Percentiles rank a stretch among this genome's conserved stretches.
Conservation (phyloP, 2,329 filamentous ascomycete genomes). For the Juglanconis juglandina region DNA sequence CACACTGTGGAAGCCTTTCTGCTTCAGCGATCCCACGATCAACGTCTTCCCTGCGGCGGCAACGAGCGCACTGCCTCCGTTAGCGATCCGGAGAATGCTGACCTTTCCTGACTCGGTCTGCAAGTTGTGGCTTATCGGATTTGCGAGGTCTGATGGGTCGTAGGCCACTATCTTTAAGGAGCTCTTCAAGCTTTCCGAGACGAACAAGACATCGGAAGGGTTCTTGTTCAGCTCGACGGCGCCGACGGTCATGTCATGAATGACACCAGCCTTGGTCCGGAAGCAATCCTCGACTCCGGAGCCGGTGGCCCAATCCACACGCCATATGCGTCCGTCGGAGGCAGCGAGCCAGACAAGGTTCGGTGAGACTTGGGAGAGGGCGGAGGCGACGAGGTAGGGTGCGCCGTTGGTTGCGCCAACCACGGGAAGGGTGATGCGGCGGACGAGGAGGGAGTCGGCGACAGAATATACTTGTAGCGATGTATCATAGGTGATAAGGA, state of each 20-base stretch:
- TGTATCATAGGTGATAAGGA: slow-evolving; percentile 72
- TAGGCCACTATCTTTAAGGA: slow-evolving; percentile 46
- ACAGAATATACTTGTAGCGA: slow-evolving; percentile 79
- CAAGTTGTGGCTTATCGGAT: slow-evolving; percentile 10
- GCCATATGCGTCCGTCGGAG: slow-evolving; percentile 54
- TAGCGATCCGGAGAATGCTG: slow-evolving; percentile 28
- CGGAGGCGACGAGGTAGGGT: slow-evolving; percentile 39
- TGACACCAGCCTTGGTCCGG: slow-evolving; percentile 38
- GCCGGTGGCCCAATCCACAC: slow-evolving; percentile 56
- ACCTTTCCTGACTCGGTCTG: slow-evolving; percentile 7
- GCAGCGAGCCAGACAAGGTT: slow-evolving; percentile 59
- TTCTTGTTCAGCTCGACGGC: slow-evolving; percentile 33
- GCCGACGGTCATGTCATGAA: slow-evolving; percentile 44
- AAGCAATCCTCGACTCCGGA: slow-evolving; percentile 40
- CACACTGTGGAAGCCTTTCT: slow-evolving; percentile 30
- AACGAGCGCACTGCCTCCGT: slow-evolving; percentile 56
- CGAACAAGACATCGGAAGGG: slow-evolving; percentile 43
- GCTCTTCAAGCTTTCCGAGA: slow-evolving; percentile 41
- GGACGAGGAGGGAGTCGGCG: slow-evolving; percentile 73
- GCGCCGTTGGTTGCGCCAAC: slow-evolving; percentile 27
- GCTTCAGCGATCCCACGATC: slow-evolving; percentile 54
- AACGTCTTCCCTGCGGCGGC: slow-evolving; percentile 52
- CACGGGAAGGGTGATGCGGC: slow-evolving; percentile 59
- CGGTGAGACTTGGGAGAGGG: slow-evolving; percentile 39
- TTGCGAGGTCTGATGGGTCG: slow-evolving; percentile 29